Evolutionary conservation across 371 early-diverging fungal species (phyloP).

Genomic region (Funneliformis caledonium): DNA sequence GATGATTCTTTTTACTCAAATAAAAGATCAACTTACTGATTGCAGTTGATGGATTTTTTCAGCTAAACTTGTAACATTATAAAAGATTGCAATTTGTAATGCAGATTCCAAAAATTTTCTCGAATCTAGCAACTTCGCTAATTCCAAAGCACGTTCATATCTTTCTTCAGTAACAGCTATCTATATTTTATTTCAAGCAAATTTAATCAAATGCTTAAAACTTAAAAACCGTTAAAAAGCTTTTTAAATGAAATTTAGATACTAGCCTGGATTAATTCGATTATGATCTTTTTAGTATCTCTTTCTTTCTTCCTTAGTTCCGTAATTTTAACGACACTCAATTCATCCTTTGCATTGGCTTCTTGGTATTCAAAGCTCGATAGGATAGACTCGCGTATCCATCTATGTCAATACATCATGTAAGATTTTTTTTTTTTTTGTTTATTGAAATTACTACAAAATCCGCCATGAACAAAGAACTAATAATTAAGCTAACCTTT

Average conservation of each 20-base stretch:
- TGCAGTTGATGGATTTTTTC: conserved; percentile 79
- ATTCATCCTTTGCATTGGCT: conserved; percentile 51
- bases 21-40: conserved; percentile 55
- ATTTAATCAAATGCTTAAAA: conserved; percentile 18
- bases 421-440: too few species aligned
- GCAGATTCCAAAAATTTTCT: conserved; percentile 76
- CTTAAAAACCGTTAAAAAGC: background rate
- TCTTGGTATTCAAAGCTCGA: conserved; percentile 57
- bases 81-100: conserved; percentile 75
- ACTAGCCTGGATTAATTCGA: conserved; percentile 44
- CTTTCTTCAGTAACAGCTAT: conserved; percentile 75
- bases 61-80: conserved; percentile 68
- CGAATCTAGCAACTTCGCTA: conserved; percentile 63
- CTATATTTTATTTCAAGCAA: conserved; percentile 41
- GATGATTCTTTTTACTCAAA: too few species aligned
- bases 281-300: conserved; percentile 78
- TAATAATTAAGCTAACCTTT: conserved; percentile 48
- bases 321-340: conserved; percentile 44
- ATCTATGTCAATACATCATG: conserved; percentile 40
- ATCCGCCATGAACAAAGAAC: background rate
- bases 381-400: conserved; percentile 54
- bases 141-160: conserved; percentile 75
- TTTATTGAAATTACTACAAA: background rate
- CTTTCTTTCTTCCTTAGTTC: conserved; percentile 54
- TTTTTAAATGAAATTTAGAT: background rate